Evolutionary conservation across 225 moss, liverwort and hornwort species (phyloP).

Genomic region (Sphagnum tenellum): DNA sequence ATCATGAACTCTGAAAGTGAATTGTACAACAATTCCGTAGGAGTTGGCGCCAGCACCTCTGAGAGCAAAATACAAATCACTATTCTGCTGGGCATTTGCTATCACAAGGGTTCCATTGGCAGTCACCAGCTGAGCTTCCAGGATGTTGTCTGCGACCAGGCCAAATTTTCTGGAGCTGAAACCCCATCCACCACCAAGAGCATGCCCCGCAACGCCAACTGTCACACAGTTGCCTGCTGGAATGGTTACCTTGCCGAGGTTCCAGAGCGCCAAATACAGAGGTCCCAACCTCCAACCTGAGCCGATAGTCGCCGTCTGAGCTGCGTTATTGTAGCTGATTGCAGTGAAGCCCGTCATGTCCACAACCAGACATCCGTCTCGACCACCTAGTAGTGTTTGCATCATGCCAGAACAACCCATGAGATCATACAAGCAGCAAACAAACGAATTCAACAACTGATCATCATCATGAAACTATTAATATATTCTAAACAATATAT

Average conservation of each 20-base stretch:
- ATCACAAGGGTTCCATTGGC: constrained; percentile 42
- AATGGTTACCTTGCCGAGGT: constrained; percentile 60
- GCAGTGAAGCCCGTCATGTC: constrained; percentile 51
- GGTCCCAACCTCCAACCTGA: constrained; percentile 61
- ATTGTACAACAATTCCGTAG: constrained; percentile 65
- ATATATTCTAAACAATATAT: too few species aligned
- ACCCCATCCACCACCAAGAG: constrained; percentile 76
- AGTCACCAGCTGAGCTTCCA: constrained; percentile 33
- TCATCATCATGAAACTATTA: too few species aligned
- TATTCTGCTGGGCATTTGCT: constrained; percentile 31
- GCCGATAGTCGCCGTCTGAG: constrained; percentile 38
- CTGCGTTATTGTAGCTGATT: constrained; percentile 29
- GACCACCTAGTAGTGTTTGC: constrained; percentile 37
- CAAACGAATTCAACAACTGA: too few species aligned
- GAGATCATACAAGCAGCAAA: too few species aligned
- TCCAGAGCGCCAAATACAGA: constrained; percentile 59
- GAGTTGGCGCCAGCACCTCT: constrained; percentile 62
- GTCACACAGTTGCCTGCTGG: constrained; percentile 56
- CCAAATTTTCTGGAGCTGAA: constrained; percentile 60
- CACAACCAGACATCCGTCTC: constrained; percentile 66
- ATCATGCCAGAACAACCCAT: too few species aligned
- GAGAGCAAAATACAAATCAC: constrained; percentile 42
- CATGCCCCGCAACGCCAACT: constrained; percentile 62
- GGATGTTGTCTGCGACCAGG: constrained; percentile 41
- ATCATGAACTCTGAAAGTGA: constrained; percentile 56